phyloP scores from a whole-genome alignment of 495 filamentous ascomycete genomes.

The Halenospora varia region DNA sequence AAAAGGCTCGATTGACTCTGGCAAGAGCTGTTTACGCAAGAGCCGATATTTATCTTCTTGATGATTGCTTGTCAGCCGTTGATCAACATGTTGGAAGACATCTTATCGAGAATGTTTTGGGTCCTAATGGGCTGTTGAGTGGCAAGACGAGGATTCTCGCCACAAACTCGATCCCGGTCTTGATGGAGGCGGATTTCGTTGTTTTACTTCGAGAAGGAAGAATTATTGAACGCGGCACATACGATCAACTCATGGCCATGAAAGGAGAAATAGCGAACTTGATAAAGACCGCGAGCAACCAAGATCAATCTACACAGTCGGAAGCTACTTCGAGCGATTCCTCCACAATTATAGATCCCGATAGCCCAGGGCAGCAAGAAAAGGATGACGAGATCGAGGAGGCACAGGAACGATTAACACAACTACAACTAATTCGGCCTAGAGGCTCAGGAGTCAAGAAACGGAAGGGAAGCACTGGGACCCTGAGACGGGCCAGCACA shows the following conservation, averaged over 20 bases:
- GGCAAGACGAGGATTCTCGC: conserved; percentile 91
- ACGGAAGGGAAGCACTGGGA: conserved; percentile 64
- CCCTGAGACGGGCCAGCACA: conserved; percentile 83
- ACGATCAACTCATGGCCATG: conserved; percentile 86
- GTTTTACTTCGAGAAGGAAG: conserved; percentile 76
- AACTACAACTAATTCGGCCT: conserved; percentile 67
- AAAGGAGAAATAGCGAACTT: conserved; percentile 85
- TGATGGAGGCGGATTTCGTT: conserved; percentile 84
- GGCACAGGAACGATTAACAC: conserved; percentile 61
- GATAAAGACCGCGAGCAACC: conserved; percentile 69
- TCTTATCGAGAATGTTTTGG: conserved; percentile 89
- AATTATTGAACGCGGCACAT: conserved; percentile 84
- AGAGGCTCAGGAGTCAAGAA: conserved; percentile 40
- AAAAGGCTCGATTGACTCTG: conserved; percentile 93
- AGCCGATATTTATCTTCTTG: conserved; percentile 93
- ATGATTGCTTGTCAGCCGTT: conserved; percentile 92
- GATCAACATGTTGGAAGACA: conserved; percentile 97
- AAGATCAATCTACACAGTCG: conserved; percentile 44
- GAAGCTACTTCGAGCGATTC: conserved; percentile 50
- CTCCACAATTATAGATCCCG: conserved; percentile 54
- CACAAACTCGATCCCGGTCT: conserved; percentile 91
- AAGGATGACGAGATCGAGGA: conserved; percentile 62
- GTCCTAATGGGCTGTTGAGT: conserved; percentile 73
- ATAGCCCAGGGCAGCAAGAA: conserved; percentile 32
- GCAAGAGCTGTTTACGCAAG: conserved; percentile 95